These are phyloP conservation scores for Suhomyces panamericanus DNA, from an alignment of 1,139 yeast species.

Conservation along the genomic window DNA sequence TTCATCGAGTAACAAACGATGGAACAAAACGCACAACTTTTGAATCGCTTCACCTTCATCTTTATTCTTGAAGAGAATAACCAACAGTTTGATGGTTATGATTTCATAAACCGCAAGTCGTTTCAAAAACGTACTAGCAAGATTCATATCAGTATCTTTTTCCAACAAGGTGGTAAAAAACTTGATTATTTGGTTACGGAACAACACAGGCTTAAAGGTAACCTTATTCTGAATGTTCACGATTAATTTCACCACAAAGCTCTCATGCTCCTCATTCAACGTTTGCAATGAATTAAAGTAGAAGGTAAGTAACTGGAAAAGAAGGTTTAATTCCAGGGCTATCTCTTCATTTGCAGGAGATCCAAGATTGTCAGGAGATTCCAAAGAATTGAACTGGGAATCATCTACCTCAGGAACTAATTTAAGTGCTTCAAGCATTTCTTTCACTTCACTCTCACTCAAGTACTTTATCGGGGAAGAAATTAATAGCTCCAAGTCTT, in stretches of 20 bases:
- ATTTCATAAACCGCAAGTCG: constrained; percentile 24
- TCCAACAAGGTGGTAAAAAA: constrained; percentile 11
- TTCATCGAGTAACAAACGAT: constrained; percentile 16
- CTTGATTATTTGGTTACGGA: constrained; percentile 8
- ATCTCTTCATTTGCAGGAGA: neutral
- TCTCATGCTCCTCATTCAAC: constrained; percentile 12
- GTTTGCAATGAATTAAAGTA: neutral
- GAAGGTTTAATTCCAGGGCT: constrained; percentile 1
- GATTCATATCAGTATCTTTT: constrained; percentile 4
- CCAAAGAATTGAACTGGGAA: neutral
- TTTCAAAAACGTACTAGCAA: constrained; percentile 13
- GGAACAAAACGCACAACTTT: constrained; percentile 16
- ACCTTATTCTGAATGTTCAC: constrained; percentile 21
- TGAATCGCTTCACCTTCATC: neutral
- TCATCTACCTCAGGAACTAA: neutral
- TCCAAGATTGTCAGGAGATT: neutral
- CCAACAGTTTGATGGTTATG: constrained; percentile 18
- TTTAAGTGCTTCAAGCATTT: constrained; percentile 13
- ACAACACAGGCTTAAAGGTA: constrained; percentile 13
- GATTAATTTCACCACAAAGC: constrained; percentile 13
- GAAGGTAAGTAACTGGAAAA: constrained; percentile 3
- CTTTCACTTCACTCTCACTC: constrained; percentile 22
- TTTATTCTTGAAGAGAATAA: constrained; percentile 5
- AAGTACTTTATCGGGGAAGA: constrained; percentile 14
- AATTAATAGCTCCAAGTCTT: constrained; percentile 28